phyloP scores from a whole-genome alignment of 1,284 basidiomycete species.

The Rhizoctonia solani region DNA sequence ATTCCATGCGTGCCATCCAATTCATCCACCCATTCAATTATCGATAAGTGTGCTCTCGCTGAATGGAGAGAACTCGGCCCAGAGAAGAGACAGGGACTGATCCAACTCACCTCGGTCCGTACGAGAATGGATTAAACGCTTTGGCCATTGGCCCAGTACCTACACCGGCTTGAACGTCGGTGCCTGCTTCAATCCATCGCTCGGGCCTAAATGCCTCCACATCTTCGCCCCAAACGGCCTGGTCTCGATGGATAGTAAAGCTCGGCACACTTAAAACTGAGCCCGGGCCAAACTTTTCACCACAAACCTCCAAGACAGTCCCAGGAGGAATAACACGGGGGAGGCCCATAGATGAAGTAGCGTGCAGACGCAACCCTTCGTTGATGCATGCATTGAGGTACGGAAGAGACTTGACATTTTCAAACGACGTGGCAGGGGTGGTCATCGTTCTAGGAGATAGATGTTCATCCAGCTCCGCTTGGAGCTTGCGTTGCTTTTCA shows the following conservation, averaged over 20 bases:
- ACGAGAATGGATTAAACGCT: constrained; percentile 76
- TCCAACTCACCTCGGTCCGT: constrained; percentile 48
- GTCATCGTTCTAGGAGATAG: constrained; percentile 62
- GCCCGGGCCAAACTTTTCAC: constrained; percentile 69
- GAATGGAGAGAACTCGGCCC: too few species aligned
- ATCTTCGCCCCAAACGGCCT: constrained; percentile 74
- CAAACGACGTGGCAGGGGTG: constrained; percentile 51
- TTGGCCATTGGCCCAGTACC: constrained; percentile 57
- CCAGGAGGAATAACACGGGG: constrained; percentile 75
- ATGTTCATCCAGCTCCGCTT: constrained; percentile 78
- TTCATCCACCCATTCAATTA: too few species aligned
- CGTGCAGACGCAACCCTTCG: constrained; percentile 80
- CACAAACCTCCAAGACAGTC: constrained; percentile 60
- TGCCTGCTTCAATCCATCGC: constrained; percentile 58
- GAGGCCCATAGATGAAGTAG: constrained; percentile 70
- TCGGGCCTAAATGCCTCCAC: constrained; percentile 60
- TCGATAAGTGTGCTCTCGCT: too few species aligned
- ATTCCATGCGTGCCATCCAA: too few species aligned
- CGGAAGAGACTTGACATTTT: constrained; percentile 68
- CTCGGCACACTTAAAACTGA: constrained; percentile 72
- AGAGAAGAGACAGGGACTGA: constrained; percentile 22
- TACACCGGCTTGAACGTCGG: constrained; percentile 47
- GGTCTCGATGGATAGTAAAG: constrained; percentile 78
- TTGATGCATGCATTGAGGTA: too few species aligned
- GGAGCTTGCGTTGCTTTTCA: constrained; percentile 68